phyloP scores from a whole-genome alignment of 345 rosid genomes.

The Populus euphratica region DNA sequence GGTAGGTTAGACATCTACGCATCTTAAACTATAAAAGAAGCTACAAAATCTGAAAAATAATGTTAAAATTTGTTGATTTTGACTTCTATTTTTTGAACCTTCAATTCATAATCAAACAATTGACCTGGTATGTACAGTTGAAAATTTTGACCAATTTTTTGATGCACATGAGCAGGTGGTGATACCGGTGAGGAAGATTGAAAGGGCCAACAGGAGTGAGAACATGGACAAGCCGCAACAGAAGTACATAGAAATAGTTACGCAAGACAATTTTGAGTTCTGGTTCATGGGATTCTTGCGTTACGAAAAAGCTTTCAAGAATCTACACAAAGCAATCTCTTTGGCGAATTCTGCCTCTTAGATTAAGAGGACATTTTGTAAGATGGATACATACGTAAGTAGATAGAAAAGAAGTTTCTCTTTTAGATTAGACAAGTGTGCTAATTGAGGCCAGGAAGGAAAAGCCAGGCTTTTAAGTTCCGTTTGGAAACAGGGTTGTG shows the following conservation, averaged over 20 bases:
- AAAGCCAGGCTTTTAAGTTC: too few relatives aligned
- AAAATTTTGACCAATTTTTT: background rate
- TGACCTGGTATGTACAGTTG: too few relatives aligned
- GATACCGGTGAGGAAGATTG: slow-evolving; percentile 6
- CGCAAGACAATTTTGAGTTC: background rate
- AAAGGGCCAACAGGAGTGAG: background rate
- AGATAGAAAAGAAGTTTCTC: too few relatives aligned
- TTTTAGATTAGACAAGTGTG: too few relatives aligned
- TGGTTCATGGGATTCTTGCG: slow-evolving; percentile 5
- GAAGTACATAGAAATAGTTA: slow-evolving; percentile 5
- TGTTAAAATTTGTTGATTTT: too few relatives aligned
- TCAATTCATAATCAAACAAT: background rate
- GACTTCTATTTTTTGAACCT: background rate
- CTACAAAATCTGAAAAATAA: too few relatives aligned
- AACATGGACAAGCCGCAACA: slow-evolving; percentile 1
- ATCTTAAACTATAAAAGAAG: too few relatives aligned
- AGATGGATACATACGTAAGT: too few relatives aligned
- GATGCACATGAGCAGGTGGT: background rate
- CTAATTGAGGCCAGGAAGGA: too few relatives aligned
- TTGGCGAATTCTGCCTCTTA: background rate
- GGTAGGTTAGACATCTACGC: too few relatives aligned
- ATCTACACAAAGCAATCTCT: background rate
- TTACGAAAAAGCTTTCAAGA: background rate
- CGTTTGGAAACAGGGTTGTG: too few relatives aligned
- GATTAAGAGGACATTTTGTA: too few relatives aligned